Evolutionary conservation across 2,329 filamentous ascomycete species (phyloP).

Genomic region (Metarhizium humberi): DNA sequence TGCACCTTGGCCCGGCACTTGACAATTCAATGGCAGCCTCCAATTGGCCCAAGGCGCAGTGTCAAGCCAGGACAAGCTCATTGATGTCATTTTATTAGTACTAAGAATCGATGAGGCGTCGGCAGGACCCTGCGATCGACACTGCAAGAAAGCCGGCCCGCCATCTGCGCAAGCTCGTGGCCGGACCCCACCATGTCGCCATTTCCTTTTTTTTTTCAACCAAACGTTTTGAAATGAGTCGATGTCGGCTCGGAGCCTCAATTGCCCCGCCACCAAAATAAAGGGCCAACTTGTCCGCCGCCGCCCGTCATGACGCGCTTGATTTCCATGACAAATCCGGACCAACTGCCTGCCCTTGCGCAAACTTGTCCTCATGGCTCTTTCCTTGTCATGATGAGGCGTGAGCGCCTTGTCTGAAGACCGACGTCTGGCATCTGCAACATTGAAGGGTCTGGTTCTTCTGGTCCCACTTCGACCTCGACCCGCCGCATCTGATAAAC

Average conservation of each 20-base stretch:
- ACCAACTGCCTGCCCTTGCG: background rate
- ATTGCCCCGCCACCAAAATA: background rate
- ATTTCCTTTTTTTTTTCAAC: too few species aligned
- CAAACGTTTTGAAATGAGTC: background rate
- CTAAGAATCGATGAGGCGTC: background rate
- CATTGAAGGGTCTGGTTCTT: too few species aligned
- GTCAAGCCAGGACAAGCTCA: too few species aligned
- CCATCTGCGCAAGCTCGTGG: background rate
- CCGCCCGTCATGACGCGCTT: background rate
- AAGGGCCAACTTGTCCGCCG: background rate
- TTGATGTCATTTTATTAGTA: too few species aligned
- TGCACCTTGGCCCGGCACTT: too few species aligned
- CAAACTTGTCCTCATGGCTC: background rate
- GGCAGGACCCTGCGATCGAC: background rate
- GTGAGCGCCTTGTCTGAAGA: too few species aligned
- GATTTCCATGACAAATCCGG: slow-evolving; percentile 1
- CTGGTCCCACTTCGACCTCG: background rate
- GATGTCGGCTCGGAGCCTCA: background rate
- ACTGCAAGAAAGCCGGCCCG: too few species aligned
- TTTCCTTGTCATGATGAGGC: too few species aligned
- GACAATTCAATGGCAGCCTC: too few species aligned
- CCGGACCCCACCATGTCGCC: background rate
- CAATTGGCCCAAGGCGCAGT: too few species aligned
- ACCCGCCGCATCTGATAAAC: slow-evolving; percentile 1
- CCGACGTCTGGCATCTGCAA: too few species aligned